Evolutionary conservation across 352 stramenopile genomes (phyloP).

Genomic region (Thalassiosira sp.): DNA sequence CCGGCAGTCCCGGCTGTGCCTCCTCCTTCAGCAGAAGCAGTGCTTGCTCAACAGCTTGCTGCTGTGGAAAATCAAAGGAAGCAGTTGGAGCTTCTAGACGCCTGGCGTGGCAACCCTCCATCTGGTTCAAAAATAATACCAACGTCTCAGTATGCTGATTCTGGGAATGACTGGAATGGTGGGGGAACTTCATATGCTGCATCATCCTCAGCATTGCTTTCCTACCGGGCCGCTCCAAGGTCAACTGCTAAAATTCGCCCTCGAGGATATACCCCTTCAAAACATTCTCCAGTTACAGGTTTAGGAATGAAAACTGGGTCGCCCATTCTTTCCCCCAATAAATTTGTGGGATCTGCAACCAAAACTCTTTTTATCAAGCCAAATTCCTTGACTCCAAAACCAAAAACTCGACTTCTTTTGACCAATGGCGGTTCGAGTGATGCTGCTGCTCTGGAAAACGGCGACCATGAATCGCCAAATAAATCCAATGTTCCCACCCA

Average conservation of each 20-base stretch:
- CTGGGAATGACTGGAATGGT: slow-evolving; percentile 41
- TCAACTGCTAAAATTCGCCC: slow-evolving; percentile 75
- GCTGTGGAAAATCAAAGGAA: slow-evolving; percentile 76
- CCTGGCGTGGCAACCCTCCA: slow-evolving; percentile 61
- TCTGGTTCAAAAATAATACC: slow-evolving; percentile 52
- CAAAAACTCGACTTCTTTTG: slow-evolving; percentile 61
- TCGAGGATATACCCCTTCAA: slow-evolving; percentile 66
- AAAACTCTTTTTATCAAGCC: slow-evolving; percentile 73
- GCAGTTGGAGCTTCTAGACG: slow-evolving; percentile 71
- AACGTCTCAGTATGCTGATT: slow-evolving; percentile 44
- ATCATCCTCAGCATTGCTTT: slow-evolving; percentile 43
- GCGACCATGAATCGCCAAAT: slow-evolving; percentile 25
- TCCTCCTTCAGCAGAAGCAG: slow-evolving; percentile 64
- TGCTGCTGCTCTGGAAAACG: slow-evolving; percentile 39
- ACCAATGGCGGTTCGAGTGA: slow-evolving; percentile 39
- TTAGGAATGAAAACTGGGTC: slow-evolving; percentile 53
- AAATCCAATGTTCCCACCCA: slow-evolving; percentile 8
- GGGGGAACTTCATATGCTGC: slow-evolving; percentile 33
- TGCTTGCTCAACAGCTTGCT: slow-evolving; percentile 71
- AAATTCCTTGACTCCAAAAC: slow-evolving; percentile 65
- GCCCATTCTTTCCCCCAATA: slow-evolving; percentile 66
- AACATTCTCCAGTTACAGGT: slow-evolving; percentile 48
- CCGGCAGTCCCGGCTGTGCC: slow-evolving; percentile 25
- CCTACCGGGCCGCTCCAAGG: slow-evolving; percentile 56
- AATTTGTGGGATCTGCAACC: slow-evolving; percentile 58